Conservation (phyloP, 176 grass and related monocot genomes). For the Musa schizocarpa region DNA sequence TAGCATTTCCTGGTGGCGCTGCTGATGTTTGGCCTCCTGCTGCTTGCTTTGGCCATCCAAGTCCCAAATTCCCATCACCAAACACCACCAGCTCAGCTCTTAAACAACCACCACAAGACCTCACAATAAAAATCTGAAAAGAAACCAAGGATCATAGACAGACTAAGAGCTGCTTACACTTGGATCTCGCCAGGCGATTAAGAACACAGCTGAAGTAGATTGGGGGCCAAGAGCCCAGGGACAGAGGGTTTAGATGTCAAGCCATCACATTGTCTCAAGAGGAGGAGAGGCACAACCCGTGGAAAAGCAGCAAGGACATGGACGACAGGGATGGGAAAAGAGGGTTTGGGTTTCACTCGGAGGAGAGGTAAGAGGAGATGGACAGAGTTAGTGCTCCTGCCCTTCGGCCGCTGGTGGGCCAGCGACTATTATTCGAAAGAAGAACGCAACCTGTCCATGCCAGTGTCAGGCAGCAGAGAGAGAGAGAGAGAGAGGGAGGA, state of each 20-base stretch:
- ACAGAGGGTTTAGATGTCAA: neutral
- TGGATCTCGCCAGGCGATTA: neutral
- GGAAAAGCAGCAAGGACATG: neutral
- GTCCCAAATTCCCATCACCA: slow-evolving; percentile 17
- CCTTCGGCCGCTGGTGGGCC: neutral
- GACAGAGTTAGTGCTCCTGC: neutral
- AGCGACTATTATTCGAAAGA: slow-evolving; percentile 2
- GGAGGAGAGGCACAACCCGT: neutral
- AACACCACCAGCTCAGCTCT: slow-evolving; percentile 3
- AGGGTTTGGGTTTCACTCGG: slow-evolving; percentile 1
- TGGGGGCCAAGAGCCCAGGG: neutral
- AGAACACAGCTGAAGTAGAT: too few species aligned
- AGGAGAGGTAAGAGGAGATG: neutral
- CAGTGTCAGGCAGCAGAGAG: neutral
- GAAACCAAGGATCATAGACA: neutral
- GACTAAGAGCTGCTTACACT: neutral
- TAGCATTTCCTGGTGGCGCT: too few species aligned
- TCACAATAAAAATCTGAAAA: neutral
- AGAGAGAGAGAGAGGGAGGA: neutral
- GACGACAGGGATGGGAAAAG: neutral
- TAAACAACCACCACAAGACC: too few species aligned
- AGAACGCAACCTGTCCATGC: slow-evolving; percentile 1
- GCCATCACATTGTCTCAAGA: slow-evolving; percentile 7
- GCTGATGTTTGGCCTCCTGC: neutral
- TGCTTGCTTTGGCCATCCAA: slow-evolving; percentile 22